Base-by-base conservation (phyloP, 495 filamentous ascomycete genomes). In the Corynascus novoguineensis region DNA sequence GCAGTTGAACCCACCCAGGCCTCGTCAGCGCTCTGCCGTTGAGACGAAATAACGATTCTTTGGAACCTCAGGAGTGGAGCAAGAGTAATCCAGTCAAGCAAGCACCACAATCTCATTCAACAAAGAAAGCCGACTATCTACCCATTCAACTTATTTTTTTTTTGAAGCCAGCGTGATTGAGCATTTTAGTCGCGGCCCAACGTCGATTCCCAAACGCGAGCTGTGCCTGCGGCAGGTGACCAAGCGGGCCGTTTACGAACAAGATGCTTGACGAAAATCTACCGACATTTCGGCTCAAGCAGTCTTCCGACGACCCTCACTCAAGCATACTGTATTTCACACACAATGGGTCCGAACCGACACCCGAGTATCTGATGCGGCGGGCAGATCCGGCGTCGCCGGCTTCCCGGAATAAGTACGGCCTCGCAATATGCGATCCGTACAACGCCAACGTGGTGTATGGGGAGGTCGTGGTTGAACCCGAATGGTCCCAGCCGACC, bases 251-350 rank as follows among this genome's bases (percentile, higher is more conserved):
- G 22, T 17, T 37, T 47, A 51, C 52, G 29, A 29, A 45, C 47
- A 79, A 64, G 5, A 96, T 96, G 91, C 81, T 98, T 52, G 93
- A 98, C 83, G 89, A 95, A 70, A 95, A 90, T 69, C 81, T 98
- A 5, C 93, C 93, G 59, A 91, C 67, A 31, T 76, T 76, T 60
- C 74, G 58, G 50, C 69, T 72, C 58, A 72, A 70, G 55, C 60
- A 67, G 15, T 65, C 68, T 11, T 64, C 71, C 55, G 68, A 76
- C 62, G 74, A 75, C 67, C 63, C 68, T 38, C 68, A 75, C 37
- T 60, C 69, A 69, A 86, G 59, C 74, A 84, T 75, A 42, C 74
- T 95, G 51, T 88, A 86, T 69, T 84, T 91, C 66, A 81, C 85
- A 12, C 85, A 92, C 35, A 81, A 88, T 70, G 92, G 90, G 63